Evolutionary conservation across 176 grass and related monocot species (phyloP), one percentile per base, ranked within the genome.

Genomic region (Alopecurus myosuroides): DNA sequence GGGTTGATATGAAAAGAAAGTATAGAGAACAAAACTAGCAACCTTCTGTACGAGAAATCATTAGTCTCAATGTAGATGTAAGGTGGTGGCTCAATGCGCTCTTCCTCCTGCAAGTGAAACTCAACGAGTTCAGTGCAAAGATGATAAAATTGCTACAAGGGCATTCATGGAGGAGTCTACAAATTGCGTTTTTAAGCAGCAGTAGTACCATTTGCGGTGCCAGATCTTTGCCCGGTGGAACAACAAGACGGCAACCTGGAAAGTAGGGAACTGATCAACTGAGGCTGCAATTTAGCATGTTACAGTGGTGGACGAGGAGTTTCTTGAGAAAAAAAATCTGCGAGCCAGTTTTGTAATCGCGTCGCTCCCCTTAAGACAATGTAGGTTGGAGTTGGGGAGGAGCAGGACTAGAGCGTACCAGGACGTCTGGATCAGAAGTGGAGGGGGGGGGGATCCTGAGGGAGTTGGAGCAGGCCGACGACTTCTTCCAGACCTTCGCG

Each of bases 51-150:
- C 51, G 81, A 89, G 58, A 98, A 98, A 81, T 94, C 91, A 50
- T 98, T 98, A 68, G 77, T 84, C 69, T 96, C 93, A 40, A 96
- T 94, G 78, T 92, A 84, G 77, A 88, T 96, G 86, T 95, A 98
- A 71, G 78, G 71, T 7, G 93, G 89, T 26, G 81, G 63, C 30
- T 80, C 82, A 46, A 81, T 41, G 30, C 20, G 63, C 64, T 77
- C 81, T 84, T 90, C 82, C 60, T 92, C 93, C 93, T 95, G 18
- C 37, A 33, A 64, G 23, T 18, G 44, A 49, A 41, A 66, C 48
- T 11, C 5, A 9, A 53, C 9, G 28, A 64, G 15, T 45, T 90
- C 52, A 86, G 53, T 10, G 71, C 48, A 77, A 18, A 53, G 4
- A 78, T 80, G 48, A 65, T 9, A 70, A 33, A 19, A 41, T 10